Base-by-base conservation (phyloP, 495 filamentous ascomycete genomes). In the Penicillium arizonense region DNA sequence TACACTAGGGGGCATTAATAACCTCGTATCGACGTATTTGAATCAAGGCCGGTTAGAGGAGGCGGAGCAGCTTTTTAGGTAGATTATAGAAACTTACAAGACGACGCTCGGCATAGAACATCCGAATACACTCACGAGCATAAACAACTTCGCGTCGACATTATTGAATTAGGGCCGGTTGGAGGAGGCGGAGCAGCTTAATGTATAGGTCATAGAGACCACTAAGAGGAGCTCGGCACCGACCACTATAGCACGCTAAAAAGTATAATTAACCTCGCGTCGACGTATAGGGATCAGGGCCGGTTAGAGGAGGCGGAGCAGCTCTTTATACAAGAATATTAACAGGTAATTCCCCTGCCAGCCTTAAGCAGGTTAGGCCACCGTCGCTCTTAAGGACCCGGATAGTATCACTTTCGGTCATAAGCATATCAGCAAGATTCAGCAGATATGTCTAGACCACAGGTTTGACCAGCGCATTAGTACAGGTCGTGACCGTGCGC, bases 401-500 rank as follows among this genome's bases (percentile, higher is more conserved):
- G 18, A 80, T 68, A 1, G 62, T 68, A 18, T 76, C 62, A 3
- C 70, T 72, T 20, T 79, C 74, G 0, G 58, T 49, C 7, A 59
- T 53, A 0, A 80, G 66, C 26, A 56, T 56, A 7, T 67, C 56
- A 4, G 63, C 59, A 6, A 80, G 62, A 21, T 75, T 73, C 3
- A 35, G 43, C 9, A 79, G 59, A 53, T 79, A 80, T 4, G 52
- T 64, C 46, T 76, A 68, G 5, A 80, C 75, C 7, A 77, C 66
- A 0, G 77, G 77, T 56, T 79, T 75, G 7, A 80, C 74, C 9
- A 79, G 68, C 1, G 75, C 70, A 50, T 79, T 80, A 1, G 75
- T 76, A n/a, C 76, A 76, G 0, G 76, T 75, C 0, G 77, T 80
- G 5, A 79, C 73, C 0, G 77, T 79, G 1, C 77, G 68, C 57